These are phyloP conservation scores for Dryadomyces sulphureus DNA, from an alignment of 2,329 filamentous ascomycete species.

Conservation along the genomic window DNA sequence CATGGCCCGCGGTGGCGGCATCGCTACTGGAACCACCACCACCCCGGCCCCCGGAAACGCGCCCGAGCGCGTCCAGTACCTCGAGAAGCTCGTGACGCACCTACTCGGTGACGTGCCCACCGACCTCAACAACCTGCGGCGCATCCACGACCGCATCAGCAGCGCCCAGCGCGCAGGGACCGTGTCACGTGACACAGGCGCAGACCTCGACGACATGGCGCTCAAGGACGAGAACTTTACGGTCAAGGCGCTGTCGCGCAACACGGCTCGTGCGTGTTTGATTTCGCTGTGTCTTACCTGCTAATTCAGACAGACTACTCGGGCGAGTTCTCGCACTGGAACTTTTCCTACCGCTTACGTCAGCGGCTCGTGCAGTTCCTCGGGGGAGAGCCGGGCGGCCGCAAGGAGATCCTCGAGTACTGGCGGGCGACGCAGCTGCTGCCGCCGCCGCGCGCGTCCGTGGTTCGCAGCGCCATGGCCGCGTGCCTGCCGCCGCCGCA, in stretches of 20 bases:
- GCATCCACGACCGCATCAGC: constrained; percentile 11
- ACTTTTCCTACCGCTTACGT: constrained; percentile 30
- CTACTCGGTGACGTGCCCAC: constrained; percentile 10
- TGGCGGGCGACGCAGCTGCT: constrained; percentile 23
- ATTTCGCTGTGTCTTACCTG: too few relatives aligned
- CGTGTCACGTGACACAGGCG: background rate
- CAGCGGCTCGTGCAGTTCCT: constrained; percentile 5
- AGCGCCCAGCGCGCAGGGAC: background rate
- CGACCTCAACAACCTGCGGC: constrained; percentile 10
- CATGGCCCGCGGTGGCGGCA: background rate
- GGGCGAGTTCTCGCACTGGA: constrained; percentile 37
- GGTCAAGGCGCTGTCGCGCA: constrained; percentile 18
- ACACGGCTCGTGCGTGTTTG: constrained; percentile 22
- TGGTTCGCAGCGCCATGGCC: constrained; percentile 20
- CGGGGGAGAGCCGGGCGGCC: constrained; percentile 1
- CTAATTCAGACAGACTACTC: constrained; percentile 25
- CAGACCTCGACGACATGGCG: constrained; percentile 12
- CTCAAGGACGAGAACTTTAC: constrained; percentile 17
- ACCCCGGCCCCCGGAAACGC: too few relatives aligned
- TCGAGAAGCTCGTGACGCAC: constrained; percentile 9
- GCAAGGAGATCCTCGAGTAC: constrained; percentile 5
- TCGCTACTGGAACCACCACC: background rate
- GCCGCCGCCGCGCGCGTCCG: constrained; percentile 20
- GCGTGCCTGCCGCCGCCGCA: constrained; percentile 28
- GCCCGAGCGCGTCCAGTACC: constrained; percentile 3